These are phyloP conservation scores for Mallotus repandus DNA, from an alignment of 441 rosid species.

Conservation along the genomic window DNA sequence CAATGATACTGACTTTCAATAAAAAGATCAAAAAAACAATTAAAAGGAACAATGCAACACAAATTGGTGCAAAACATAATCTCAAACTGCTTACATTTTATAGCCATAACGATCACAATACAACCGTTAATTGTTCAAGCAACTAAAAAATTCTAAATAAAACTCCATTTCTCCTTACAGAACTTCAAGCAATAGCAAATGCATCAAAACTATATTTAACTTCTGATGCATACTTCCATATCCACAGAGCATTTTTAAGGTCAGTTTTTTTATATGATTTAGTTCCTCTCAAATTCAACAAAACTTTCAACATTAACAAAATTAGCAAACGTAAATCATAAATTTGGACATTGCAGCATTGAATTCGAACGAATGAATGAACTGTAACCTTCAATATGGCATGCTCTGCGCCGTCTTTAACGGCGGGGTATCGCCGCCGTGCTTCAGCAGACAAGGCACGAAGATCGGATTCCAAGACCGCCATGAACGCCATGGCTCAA, in stretches of 20 bases:
- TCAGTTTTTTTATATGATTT: too few relatives aligned
- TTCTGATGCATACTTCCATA: too few relatives aligned
- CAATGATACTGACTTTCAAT: slow-evolving; percentile 7
- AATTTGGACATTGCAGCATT: background rate
- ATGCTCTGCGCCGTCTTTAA: slow-evolving; percentile 95
- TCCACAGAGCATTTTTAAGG: too few relatives aligned
- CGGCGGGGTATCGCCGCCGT: slow-evolving; percentile 85
- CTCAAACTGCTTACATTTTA: background rate
- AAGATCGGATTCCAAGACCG: slow-evolving; percentile 94
- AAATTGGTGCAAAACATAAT: background rate
- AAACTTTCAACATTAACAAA: background rate
- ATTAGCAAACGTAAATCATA: background rate
- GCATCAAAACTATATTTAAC: background rate
- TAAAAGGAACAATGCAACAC: too few relatives aligned
- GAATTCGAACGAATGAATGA: background rate
- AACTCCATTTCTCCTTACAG: background rate
- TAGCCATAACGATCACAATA: background rate
- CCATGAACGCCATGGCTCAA: slow-evolving; percentile 82
- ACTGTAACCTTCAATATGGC: slow-evolving; percentile 76
- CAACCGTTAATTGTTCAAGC: background rate
- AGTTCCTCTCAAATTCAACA: background rate
- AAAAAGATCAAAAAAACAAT: background rate
- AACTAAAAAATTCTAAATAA: background rate
- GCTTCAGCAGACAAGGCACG: slow-evolving; percentile 98
- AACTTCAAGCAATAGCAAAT: background rate